Evolutionary conservation across 768 basidiomycete species (phyloP), one percentile per base, ranked within the genome.

Genomic region (Hydnum rufescens): DNA sequence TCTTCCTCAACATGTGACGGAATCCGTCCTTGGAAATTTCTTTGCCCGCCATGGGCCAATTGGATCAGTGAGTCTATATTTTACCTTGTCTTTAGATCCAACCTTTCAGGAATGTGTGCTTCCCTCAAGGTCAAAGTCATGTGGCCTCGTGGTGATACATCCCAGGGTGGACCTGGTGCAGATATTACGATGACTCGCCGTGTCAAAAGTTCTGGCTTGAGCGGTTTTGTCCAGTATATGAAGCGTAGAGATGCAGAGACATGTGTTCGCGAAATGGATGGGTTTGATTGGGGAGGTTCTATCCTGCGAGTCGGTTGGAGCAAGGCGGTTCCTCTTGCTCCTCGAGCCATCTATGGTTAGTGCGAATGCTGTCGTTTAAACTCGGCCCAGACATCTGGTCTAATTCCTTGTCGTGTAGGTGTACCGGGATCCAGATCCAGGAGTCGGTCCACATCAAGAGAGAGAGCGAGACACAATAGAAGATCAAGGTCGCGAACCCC

Each of bases 191-290:
- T 74, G 4, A 73, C 78, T 16, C 73, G 89, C 42, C 72, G 79
- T 47, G 71, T 68, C 48, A 83, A 84, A 65, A 80, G 73, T 59
- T 61, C 78, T 8, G 86, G 87, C 16, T 70, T 97, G 22, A 89
- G 87, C 60, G 95, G 95, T 1, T 99, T 99, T 61, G 95, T 99
- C 19, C 86, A 90, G 0, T 97, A 82, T 64, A 95, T 97, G 87
- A 86, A 79, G 59, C 74, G 95, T 49, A 77, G 76, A 58, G 89
- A 90, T 59, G 93, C 95, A 2, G 93, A 97, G 62, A 68, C 66
- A 42, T 93, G 93, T 2, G 69, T 95, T 22, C 79, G 82, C 25
- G 84, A 93, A 62, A 74, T 87, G 52, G 95, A 99, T 59, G 90
- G 92, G 2, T 77, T 80, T 55, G 88, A 95, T 42, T 99, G 93